Evolutionary conservation across 345 rosid genomes (phyloP).

Genomic region (Populus davidiana): DNA sequence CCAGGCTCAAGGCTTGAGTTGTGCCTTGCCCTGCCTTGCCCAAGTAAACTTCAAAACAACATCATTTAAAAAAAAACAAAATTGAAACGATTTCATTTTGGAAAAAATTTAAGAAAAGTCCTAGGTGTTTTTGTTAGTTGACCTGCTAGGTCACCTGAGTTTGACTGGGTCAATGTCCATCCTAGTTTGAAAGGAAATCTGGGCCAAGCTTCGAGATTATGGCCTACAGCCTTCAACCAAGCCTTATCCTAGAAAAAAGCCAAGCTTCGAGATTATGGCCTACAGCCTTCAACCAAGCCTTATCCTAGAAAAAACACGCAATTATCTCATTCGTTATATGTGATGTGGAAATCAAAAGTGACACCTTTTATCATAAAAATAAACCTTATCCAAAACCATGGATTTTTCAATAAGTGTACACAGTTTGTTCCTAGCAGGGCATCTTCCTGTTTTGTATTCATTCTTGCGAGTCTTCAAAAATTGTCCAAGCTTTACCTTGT

Average conservation of each 20-base stretch:
- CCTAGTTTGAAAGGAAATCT: too few species aligned
- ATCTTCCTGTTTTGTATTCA: background rate
- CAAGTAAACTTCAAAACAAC: too few species aligned
- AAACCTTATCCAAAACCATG: background rate
- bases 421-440: background rate
- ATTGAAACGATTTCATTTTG: too few species aligned
- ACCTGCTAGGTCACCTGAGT: too few species aligned
- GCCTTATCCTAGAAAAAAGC: background rate
- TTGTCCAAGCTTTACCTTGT: constrained; percentile 8
- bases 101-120: too few species aligned
- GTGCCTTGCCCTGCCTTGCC: too few species aligned
- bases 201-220: background rate
- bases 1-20: too few species aligned
- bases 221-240: background rate
- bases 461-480: background rate
- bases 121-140: too few species aligned
- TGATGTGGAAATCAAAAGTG: background rate
- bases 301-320: background rate
- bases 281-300: background rate
- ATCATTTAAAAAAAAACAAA: too few species aligned
- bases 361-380: background rate
- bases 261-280: background rate
- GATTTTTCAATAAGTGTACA: background rate
- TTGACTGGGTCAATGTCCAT: too few species aligned
- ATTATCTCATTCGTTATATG: background rate